Evolutionary conservation across 129 eudicot species (phyloP), one percentile per base, ranked within the genome.

Genomic region (Tagetes erecta): DNA sequence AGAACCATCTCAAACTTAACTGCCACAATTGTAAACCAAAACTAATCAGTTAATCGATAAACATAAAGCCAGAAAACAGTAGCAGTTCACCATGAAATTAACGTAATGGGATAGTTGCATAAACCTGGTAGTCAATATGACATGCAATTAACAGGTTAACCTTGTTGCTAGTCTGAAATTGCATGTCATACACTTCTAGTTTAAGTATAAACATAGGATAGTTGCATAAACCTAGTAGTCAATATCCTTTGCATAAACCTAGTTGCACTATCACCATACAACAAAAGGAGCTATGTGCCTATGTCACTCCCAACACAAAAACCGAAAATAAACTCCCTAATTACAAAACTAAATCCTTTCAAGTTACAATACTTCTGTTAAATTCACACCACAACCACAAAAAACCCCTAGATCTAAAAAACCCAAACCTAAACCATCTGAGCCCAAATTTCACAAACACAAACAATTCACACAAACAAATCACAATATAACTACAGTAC

Each of bases 1-100:
- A 86, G 73, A 86, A 82, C 71, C 87, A 77, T 87, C 96, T 80
- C 85, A 84, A 82, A 85, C 88, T 80, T 80, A 84, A 65, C 78
- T 79, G 74, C 74, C 78, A 72, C 83, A 82, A 78, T 78, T 70
- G 64, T 64, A 84, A 80, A 70, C 83, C 59, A 79, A 81, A 78
- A 40, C 63, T 70, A 76, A 74, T 85, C 69, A 74, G 86, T 74
- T 62, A 72, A 73, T 34, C 64, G 2, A n/a, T 39, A 55, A 14
- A 66, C 11, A 36, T 9, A 27, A 62, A 72, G 53, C 8, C 41
- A 46, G 6, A 75, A 42, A 53, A 50, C 3, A 9, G 3, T 42
- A 59, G 39, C 73, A 34, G 12, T 55, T n/a, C 69, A 9, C 44
- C 67, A 60, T 3, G 6, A 35, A 60, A 34, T 3, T 35, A 11